Evolutionary conservation across 768 basidiomycete species (phyloP).

Genomic region (Macrolepiota fuliginosa): DNA sequence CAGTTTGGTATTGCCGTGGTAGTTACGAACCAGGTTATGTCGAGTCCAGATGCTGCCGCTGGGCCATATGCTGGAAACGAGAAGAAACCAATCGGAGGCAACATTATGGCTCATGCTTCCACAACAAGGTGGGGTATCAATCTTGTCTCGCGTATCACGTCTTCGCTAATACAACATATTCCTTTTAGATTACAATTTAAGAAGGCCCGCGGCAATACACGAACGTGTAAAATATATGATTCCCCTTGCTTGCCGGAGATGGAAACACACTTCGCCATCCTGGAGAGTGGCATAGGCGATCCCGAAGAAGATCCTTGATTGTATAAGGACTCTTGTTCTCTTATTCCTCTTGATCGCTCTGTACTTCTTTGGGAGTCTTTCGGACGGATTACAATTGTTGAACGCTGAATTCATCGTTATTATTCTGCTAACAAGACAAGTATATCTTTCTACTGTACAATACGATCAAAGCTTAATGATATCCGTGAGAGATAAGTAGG

Average conservation of each 20-base stretch:
- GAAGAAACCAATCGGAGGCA: constrained; percentile 98
- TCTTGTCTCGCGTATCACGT: constrained; percentile 4
- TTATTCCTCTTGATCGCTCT: constrained; percentile 14
- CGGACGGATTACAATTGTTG: neutral
- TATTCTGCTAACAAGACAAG: neutral
- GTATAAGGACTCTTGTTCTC: neutral
- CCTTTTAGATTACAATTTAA: constrained; percentile 75
- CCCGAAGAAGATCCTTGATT: constrained; percentile 80
- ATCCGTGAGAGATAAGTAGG: neutral
- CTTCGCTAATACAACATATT: neutral
- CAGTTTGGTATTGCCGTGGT: constrained; percentile 98
- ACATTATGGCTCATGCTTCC: constrained; percentile 98
- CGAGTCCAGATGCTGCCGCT: constrained; percentile 93
- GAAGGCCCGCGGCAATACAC: constrained; percentile 88
- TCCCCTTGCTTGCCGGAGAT: constrained; percentile 97
- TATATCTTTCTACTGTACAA: constrained; percentile 17
- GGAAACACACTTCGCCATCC: constrained; percentile 94
- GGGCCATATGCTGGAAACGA: constrained; percentile 87
- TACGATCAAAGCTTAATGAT: constrained; percentile 4
- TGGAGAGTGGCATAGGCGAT: constrained; percentile 87
- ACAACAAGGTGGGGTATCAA: constrained; percentile 74
- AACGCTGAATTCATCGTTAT: neutral
- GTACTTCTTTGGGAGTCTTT: neutral
- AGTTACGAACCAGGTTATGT: constrained; percentile 98
- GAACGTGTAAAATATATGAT: constrained; percentile 96